A percentile compares a stretch with the other conserved stretches of the same genome.
Evolutionary conservation across 2,329 filamentous ascomycete genomes (phyloP).

Genomic region (Alternaria dauci): DNA sequence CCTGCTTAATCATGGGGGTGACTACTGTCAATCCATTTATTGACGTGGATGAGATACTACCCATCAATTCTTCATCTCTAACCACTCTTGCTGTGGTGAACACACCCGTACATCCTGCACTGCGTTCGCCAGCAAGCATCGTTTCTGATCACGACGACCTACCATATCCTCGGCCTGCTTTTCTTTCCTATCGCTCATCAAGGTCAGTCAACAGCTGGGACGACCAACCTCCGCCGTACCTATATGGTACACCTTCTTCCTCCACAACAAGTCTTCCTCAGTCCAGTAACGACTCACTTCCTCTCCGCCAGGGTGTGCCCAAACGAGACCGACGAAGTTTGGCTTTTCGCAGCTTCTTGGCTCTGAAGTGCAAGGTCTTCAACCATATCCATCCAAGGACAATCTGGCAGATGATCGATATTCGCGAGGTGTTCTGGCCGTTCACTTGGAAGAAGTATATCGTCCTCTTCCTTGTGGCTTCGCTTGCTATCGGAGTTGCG

Average conservation of each 20-base stretch:
- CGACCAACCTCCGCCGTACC: not conserved
- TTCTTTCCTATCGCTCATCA: not conserved
- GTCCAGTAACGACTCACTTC: conserved; percentile 3
- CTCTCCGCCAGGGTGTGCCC: conserved; percentile 1
- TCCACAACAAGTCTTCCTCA: not conserved
- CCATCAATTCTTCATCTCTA: not conserved
- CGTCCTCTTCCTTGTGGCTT: conserved; percentile 17
- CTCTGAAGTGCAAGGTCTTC: not conserved
- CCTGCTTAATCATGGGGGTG: not conserved
- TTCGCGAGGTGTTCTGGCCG: conserved; percentile 22
- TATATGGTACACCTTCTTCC: not conserved
- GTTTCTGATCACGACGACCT: not conserved
- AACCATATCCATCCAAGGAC: conserved; percentile 18
- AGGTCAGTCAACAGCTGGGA: conserved; percentile 1
- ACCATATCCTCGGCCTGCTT: not conserved
- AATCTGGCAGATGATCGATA: conserved; percentile 19
- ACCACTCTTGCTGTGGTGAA: not conserved
- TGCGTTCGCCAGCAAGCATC: not conserved
- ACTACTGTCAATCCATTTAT: not conserved
- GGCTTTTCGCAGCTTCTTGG: not conserved
- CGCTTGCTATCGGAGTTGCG: conserved; percentile 17
- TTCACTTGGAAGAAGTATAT: conserved; percentile 29
- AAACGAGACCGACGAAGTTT: conserved; percentile 1
- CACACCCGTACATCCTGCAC: not conserved
- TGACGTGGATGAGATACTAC: not conserved